These are phyloP conservation scores for Willaertia magna DNA, from an alignment of 208 protist species.

Conservation along the genomic window DNA sequence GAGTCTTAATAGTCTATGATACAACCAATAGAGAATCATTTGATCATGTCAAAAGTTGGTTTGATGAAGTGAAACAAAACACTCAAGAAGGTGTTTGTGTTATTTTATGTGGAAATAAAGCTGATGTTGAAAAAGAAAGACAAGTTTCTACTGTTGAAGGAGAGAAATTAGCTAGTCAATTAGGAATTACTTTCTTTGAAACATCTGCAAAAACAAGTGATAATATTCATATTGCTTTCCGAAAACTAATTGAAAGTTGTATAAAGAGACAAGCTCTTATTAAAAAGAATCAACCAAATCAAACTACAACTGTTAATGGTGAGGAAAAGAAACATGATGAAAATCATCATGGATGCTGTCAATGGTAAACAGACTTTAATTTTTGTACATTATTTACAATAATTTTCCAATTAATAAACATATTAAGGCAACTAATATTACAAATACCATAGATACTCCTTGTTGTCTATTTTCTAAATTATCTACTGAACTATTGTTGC, in stretches of 20 bases:
- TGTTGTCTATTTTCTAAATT: too few species aligned
- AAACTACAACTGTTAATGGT: neutral
- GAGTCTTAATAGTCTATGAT: slow-evolving; percentile 68
- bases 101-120: slow-evolving; percentile 65
- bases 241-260: slow-evolving; percentile 53
- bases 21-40: slow-evolving; percentile 56
- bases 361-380: neutral
- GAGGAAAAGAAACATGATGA: neutral
- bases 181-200: slow-evolving; percentile 95
- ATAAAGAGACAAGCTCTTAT: neutral
- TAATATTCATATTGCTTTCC: slow-evolving; percentile 97
- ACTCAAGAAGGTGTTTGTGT: slow-evolving; percentile 40
- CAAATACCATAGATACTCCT: too few species aligned
- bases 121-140: slow-evolving; percentile 25
- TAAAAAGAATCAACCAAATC: neutral
- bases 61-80: slow-evolving; percentile 52
- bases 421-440: neutral
- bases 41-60: slow-evolving; percentile 50
- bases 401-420: neutral
- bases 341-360: neutral
- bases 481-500: too few species aligned
- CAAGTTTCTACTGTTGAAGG: neutral
- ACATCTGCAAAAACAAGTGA: slow-evolving; percentile 92
- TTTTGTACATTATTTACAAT: neutral
- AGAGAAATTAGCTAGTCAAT: neutral